Percentiles rank a stretch among this genome's conserved stretches.
phyloP scores from a whole-genome alignment of 306 rosid genomes.

The Sindora glabra region DNA sequence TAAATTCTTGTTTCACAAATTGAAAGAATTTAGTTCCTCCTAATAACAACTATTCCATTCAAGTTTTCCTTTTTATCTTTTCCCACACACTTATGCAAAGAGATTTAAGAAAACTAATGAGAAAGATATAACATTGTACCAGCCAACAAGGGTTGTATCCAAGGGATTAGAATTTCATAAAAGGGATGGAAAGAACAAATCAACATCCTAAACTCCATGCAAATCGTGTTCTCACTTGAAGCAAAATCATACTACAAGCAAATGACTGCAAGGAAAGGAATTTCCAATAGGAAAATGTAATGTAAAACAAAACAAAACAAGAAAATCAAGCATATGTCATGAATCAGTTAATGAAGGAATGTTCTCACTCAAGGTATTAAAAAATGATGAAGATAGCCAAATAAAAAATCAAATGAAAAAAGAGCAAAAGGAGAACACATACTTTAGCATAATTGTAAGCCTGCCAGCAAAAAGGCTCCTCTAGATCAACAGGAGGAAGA shows the following conservation, averaged over 20 bases:
- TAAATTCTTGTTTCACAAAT: background rate
- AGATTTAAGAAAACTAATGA: background rate
- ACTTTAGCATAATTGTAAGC: constrained; percentile 94
- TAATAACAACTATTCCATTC: background rate
- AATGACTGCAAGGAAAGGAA: constrained; percentile 5
- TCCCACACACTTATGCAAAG: background rate
- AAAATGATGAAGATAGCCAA: background rate
- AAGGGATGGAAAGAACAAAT: background rate
- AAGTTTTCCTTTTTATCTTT: background rate
- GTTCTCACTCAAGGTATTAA: background rate
- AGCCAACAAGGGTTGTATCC: background rate
- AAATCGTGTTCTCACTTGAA: background rate
- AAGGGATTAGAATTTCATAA: background rate
- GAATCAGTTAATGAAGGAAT: constrained; percentile 3
- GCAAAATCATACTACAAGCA: constrained; percentile 4
- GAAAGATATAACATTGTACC: background rate
- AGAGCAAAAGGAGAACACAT: constrained; percentile 6
- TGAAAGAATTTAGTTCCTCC: background rate
- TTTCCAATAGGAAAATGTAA: constrained; percentile 2
- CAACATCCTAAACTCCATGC: background rate
- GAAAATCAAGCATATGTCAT: background rate
- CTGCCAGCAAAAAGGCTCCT: constrained; percentile 98
- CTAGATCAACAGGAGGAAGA: constrained; percentile 93
- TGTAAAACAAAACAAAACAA: background rate
- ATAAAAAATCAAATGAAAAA: constrained; percentile 1